phyloP scores from a whole-genome alignment of 1,284 basidiomycete species.

The Apiotrichum veenhuisii region DNA sequence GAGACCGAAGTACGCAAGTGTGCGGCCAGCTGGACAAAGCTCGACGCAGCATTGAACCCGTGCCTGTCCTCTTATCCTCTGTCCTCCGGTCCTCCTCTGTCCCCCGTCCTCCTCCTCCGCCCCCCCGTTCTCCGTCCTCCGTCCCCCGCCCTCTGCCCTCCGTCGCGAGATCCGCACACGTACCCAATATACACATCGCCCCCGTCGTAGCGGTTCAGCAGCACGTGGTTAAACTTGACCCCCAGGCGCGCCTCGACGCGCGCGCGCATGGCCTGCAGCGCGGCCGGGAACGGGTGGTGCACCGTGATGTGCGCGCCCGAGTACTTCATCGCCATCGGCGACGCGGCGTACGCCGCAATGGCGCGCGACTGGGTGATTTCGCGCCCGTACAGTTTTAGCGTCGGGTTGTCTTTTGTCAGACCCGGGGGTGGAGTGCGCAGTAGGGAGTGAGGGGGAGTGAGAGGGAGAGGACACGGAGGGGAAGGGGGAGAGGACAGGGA shows the following conservation, averaged over 20 bases:
- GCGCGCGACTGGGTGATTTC: conserved; percentile 53
- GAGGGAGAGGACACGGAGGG: too few relatives aligned
- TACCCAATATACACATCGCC: conserved; percentile 54
- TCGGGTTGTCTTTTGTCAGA: conserved; percentile 50
- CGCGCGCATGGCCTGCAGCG: conserved; percentile 47
- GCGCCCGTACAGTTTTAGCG: conserved; percentile 56
- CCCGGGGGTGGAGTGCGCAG: background rate
- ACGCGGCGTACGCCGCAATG: conserved; percentile 54
- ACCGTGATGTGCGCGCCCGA: conserved; percentile 51
- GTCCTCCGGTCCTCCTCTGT: too few relatives aligned
- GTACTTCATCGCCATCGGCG: conserved; percentile 50
- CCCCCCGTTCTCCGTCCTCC: too few relatives aligned
- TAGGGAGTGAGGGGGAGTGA: background rate
- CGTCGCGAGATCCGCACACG: too few relatives aligned
- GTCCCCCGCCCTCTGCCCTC: too few relatives aligned
- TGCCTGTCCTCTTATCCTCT: too few relatives aligned
- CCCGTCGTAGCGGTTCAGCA: conserved; percentile 56
- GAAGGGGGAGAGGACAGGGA: too few relatives aligned
- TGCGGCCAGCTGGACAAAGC: too few relatives aligned
- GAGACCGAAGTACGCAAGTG: too few relatives aligned
- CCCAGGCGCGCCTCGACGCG: conserved; percentile 49
- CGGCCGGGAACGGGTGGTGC: conserved; percentile 51
- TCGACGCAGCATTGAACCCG: too few relatives aligned
- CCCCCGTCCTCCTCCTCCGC: too few relatives aligned
- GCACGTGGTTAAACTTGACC: conserved; percentile 55